Conservation (phyloP, 2,329 filamentous ascomycete species). For the Epichloe bromicola region DNA sequence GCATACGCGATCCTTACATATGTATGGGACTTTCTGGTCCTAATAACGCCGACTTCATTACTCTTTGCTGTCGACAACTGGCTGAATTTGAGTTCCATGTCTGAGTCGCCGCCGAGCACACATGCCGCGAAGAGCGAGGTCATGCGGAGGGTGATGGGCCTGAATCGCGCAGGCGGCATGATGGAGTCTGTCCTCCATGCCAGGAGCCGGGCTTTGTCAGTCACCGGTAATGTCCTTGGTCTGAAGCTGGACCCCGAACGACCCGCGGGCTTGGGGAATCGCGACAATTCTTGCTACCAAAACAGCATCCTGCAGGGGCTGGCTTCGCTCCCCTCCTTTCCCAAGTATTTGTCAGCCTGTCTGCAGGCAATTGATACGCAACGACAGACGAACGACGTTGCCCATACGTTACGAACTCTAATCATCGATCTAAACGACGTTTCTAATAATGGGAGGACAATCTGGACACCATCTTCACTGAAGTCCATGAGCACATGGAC, state of each 20-base stretch:
- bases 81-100: conserved; percentile 34
- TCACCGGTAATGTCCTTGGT: conserved; percentile 32
- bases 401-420: conserved; percentile 46
- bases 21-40: conserved; percentile 49
- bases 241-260: conserved; percentile 27
- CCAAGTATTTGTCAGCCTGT: conserved; percentile 46
- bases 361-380: conserved; percentile 17
- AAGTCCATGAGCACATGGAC: conserved; percentile 93
- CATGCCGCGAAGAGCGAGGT: conserved; percentile 51
- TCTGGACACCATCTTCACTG: conserved; percentile 71
- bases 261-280: conserved; percentile 69
- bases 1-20: conserved; percentile 24
- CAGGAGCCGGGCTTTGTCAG: conserved; percentile 40
- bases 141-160: conserved; percentile 48
- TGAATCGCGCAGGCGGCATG: conserved; percentile 39
- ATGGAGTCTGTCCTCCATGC: conserved; percentile 45
- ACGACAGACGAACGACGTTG: conserved; percentile 22
- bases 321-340: conserved; percentile 59
- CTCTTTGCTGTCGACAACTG: conserved; percentile 44
- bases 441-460: conserved; percentile 56
- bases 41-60: conserved; percentile 40
- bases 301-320: conserved; percentile 87
- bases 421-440: conserved; percentile 58
- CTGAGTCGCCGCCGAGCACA: conserved; percentile 24
- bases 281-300: conserved; percentile 94